Evolutionary conservation across 257 asterid genomes (phyloP).

Genomic region (Cinchona pubescens): DNA sequence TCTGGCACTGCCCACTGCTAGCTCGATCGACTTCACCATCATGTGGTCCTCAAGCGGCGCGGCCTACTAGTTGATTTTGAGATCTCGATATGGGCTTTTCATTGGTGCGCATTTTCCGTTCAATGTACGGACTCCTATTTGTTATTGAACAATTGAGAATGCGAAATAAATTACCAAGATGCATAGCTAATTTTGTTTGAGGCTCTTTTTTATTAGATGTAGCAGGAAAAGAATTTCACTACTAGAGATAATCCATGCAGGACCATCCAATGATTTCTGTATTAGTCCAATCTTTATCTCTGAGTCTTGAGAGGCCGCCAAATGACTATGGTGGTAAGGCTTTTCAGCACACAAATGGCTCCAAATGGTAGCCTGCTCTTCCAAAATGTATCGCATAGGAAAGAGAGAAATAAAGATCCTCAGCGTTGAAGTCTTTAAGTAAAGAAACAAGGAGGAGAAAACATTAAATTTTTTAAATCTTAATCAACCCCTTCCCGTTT

Average conservation of each 20-base stretch:
- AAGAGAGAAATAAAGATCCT: background rate
- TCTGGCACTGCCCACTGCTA: background rate
- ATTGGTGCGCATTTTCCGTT: too few species aligned
- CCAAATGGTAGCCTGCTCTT: background rate
- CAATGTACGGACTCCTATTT: too few species aligned
- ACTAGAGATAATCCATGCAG: background rate
- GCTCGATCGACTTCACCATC: background rate
- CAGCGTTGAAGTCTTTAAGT: background rate
- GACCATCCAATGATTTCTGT: background rate
- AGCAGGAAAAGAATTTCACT: background rate
- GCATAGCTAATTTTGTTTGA: constrained; percentile 1
- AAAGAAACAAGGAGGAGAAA: background rate
- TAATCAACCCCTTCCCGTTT: too few species aligned
- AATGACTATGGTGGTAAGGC: background rate
- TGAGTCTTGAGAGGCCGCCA: background rate
- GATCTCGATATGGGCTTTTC: too few species aligned
- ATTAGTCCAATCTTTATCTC: background rate
- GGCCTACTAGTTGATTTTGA: background rate
- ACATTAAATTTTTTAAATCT: background rate
- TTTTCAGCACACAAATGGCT: background rate
- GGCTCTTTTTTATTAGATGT: background rate
- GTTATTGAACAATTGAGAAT: background rate
- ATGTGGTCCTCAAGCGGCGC: background rate
- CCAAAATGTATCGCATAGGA: background rate
- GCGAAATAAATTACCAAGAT: too few species aligned